phyloP scores from a whole-genome alignment of 352 stramenopile species.

The Globisporangium ultimum region DNA sequence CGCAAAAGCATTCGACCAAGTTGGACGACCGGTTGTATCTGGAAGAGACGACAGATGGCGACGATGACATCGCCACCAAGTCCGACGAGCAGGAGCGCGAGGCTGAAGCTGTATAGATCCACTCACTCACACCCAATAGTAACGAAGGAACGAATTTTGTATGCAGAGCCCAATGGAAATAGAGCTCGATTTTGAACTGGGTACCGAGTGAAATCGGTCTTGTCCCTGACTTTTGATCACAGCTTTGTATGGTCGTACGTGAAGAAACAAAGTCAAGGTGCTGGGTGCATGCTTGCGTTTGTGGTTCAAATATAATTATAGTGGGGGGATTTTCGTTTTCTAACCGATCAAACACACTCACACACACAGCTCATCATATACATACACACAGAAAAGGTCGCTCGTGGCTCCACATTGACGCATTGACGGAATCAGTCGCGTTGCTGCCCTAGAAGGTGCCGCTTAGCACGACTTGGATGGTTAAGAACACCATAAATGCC shows the following conservation, averaged over 20 bases:
- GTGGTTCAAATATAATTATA: slow-evolving; percentile 11
- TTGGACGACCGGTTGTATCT: slow-evolving; percentile 20
- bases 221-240: too few species aligned
- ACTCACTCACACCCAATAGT: not conserved
- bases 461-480: slow-evolving; percentile 75
- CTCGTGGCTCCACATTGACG: not conserved
- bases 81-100: slow-evolving; percentile 10
- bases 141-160: not conserved
- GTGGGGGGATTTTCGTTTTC: slow-evolving; percentile 5
- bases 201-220: not conserved
- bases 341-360: slow-evolving; percentile 8
- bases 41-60: slow-evolving; percentile 10
- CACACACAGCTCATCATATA: not conserved
- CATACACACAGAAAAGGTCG: not conserved
- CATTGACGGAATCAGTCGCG: too few species aligned
- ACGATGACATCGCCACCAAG: slow-evolving; percentile 1
- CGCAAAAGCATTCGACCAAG: slow-evolving; percentile 19
- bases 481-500: slow-evolving; percentile 81
- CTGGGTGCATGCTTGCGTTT: not conserved
- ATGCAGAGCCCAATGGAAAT: not conserved
- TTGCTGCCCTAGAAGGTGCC: slow-evolving; percentile 29
- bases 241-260: too few species aligned
- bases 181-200: not conserved
- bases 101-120: slow-evolving; percentile 8
- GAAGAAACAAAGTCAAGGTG: not conserved